Evolutionary conservation across 306 rosid species (phyloP), one percentile per base, ranked within the genome.

Genomic region (Senna tora): DNA sequence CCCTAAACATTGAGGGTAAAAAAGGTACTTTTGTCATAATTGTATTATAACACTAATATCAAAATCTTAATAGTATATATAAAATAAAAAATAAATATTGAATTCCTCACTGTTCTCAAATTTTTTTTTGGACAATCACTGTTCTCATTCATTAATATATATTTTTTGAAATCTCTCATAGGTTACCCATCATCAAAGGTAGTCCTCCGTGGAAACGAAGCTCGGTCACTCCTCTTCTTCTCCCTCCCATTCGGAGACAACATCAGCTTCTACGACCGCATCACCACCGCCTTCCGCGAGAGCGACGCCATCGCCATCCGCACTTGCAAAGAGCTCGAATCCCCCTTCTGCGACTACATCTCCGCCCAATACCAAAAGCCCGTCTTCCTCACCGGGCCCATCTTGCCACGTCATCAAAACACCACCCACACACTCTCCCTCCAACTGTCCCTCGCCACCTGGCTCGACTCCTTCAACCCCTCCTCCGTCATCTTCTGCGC

Each of bases 151-250:
- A n/a, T n/a, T n/a, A n/a, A n/a, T n/a, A n/a, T n/a, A n/a, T n/a
- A n/a, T n/a, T n/a, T n/a, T n/a, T n/a, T n/a, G n/a, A n/a, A n/a
- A n/a, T n/a, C n/a, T n/a, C n/a, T 5, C 88, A 0, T 7, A 0
- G 91, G 82, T 19, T 88, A 83, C 53, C 96, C 93, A 0, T 86
- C 91, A 4, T 32, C 84, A 11, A 82, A 77, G 39, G 47, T 86
- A 0, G 76, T 87, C 5, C 82, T 86, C 7, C 78, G 50, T 1
- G 91, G 75, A 1, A 19, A 69, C 0, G 91, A 88, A 64, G 60
- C 71, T 11, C 54, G 16, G 1, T 17, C 74, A 0, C 9, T 86
- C 19, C 25, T 58, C 57, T 82, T 84, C 53, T 17, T 85, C 4
- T 33, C 80, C 5, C 9, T 10, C 1, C 84, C 88, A 1, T 84